Conservation (phyloP, 768 basidiomycete genomes). For the Termitomyces sp. region DNA sequence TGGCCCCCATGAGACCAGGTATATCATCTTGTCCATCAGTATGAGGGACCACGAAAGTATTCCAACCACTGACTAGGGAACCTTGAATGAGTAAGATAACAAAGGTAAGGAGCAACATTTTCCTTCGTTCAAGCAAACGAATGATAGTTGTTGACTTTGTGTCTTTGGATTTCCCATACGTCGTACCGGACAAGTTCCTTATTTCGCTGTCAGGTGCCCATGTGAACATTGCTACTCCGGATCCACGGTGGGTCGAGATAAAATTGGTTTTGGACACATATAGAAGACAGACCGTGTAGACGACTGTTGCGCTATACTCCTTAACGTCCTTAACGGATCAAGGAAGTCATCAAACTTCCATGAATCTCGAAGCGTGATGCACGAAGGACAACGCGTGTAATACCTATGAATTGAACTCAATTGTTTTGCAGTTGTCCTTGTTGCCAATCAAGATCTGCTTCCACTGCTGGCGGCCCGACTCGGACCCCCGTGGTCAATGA, state of each 20-base stretch:
- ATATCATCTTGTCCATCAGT: slow-evolving; percentile 47
- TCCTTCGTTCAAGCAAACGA: neutral
- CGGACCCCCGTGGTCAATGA: no score
- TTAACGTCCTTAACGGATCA: neutral
- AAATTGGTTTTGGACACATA: neutral
- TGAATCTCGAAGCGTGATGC: neutral
- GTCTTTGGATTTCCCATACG: neutral
- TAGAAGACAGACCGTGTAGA: neutral
- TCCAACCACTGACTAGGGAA: slow-evolving; percentile 34
- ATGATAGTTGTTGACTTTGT: neutral
- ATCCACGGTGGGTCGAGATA: neutral
- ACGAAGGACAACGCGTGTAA: neutral
- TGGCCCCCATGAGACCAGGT: slow-evolving; percentile 41
- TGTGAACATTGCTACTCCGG: neutral
- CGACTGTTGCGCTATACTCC: neutral
- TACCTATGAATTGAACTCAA: no score
- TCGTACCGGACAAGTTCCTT: no score
- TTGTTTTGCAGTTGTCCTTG: no score
- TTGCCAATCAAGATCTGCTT: no score
- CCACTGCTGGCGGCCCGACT: no score
- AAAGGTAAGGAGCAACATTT: slow-evolving; percentile 11
- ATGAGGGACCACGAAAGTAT: slow-evolving; percentile 51
- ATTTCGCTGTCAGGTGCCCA: neutral
- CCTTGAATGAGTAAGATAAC: slow-evolving; percentile 22
- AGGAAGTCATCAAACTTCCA: neutral